These are phyloP conservation scores for Saprolegnia parasitica DNA, from an alignment of 352 stramenopile genomes.

Conservation along the genomic window DNA sequence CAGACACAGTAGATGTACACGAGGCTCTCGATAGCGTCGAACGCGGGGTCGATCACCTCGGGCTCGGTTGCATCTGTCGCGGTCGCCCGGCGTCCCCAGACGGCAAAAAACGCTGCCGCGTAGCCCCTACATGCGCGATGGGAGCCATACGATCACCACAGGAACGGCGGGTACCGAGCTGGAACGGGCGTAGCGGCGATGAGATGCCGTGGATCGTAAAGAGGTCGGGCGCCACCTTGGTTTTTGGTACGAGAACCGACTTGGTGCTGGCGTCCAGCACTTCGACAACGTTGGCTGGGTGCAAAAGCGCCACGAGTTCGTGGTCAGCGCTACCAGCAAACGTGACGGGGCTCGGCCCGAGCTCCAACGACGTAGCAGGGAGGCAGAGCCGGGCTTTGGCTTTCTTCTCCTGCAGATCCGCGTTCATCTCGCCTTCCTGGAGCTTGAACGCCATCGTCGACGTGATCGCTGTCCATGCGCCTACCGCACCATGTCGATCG, in stretches of 20 bases:
- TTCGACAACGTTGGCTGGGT: not conserved
- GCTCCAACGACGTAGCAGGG: not conserved
- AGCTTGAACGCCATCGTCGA: conserved; percentile 26
- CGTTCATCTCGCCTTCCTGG: conserved; percentile 19
- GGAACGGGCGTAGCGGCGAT: not conserved
- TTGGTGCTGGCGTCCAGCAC: not conserved
- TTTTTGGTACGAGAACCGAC: not conserved
- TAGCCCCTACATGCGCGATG: not conserved
- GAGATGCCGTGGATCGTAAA: not conserved
- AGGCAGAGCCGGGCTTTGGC: conserved; percentile 13
- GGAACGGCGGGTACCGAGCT: not conserved
- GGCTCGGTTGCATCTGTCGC: too few species aligned
- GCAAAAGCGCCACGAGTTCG: conserved; percentile 9
- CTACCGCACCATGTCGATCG: conserved; percentile 17
- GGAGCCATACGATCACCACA: not conserved
- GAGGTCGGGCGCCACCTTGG: not conserved
- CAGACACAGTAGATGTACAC: conserved; percentile 7
- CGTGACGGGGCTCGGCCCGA: not conserved
- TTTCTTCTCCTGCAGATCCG: conserved; percentile 4
- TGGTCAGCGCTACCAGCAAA: not conserved
- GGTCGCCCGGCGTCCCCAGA: not conserved
- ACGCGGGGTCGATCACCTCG: not conserved
- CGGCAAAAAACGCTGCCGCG: not conserved
- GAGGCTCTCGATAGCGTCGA: conserved; percentile 14
- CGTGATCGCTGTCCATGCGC: conserved; percentile 11